Evolutionary conservation across 2,329 filamentous ascomycete genomes (phyloP).

Genomic region (Neoarthrinium moseri): DNA sequence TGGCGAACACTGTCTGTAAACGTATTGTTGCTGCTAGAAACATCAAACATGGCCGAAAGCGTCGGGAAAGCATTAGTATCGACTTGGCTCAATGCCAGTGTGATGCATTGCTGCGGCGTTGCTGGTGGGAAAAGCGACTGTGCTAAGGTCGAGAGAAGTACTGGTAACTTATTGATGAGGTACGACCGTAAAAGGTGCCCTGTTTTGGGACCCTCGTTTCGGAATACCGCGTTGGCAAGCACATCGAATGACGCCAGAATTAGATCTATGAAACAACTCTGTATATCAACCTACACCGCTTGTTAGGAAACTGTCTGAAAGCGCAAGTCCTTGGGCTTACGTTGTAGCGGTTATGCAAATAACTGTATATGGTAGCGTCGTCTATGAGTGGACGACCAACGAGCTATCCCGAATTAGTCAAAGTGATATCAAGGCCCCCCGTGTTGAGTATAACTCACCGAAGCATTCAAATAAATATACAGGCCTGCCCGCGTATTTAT

Average conservation of each 20-base stretch:
- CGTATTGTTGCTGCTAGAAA: constrained; percentile 54
- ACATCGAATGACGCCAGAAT: constrained; percentile 88
- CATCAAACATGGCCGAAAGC: constrained; percentile 58
- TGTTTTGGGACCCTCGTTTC: constrained; percentile 51
- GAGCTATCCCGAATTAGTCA: constrained; percentile 51
- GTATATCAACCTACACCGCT: constrained; percentile 68
- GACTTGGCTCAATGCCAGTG: constrained; percentile 74
- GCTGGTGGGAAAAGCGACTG: constrained; percentile 72
- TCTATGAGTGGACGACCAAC: constrained; percentile 81
- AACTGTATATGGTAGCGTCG: constrained; percentile 73
- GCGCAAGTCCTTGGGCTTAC: constrained; percentile 45
- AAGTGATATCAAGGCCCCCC: constrained; percentile 16
- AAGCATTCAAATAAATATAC: constrained; percentile 81
- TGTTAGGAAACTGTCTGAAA: too few species aligned
- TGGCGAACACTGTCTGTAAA: constrained; percentile 60
- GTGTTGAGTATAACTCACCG: constrained; percentile 49
- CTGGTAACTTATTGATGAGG: constrained; percentile 67
- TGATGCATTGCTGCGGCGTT: constrained; percentile 68
- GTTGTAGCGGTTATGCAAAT: constrained; percentile 82
- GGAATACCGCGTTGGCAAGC: constrained; percentile 81
- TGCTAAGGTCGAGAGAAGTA: constrained; percentile 51
- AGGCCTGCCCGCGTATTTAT: constrained; percentile 78
- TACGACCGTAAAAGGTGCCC: constrained; percentile 83
- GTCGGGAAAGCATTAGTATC: constrained; percentile 75
- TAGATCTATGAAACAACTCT: constrained; percentile 75